Conservation (phyloP, 2,329 filamentous ascomycete genomes). For the Calonectria ilicicola region DNA sequence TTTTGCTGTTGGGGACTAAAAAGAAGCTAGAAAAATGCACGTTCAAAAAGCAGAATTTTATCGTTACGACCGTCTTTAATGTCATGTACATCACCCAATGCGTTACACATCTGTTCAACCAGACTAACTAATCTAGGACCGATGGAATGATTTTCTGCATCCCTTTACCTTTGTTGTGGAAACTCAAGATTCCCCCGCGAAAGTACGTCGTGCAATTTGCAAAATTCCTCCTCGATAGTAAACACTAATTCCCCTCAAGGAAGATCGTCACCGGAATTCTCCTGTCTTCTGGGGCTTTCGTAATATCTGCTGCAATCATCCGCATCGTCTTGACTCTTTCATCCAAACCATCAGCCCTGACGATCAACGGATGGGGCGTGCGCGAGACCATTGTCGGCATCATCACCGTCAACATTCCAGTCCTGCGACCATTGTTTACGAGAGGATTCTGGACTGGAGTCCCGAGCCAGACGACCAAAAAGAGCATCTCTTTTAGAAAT, state of each 20-base stretch:
- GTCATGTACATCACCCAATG: constrained; percentile 28
- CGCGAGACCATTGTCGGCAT: constrained; percentile 52
- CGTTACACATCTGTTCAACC: neutral
- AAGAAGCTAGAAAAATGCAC: constrained; percentile 22
- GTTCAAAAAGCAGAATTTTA: constrained; percentile 34
- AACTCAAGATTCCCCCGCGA: constrained; percentile 32
- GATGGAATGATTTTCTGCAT: constrained; percentile 33
- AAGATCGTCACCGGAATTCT: constrained; percentile 42
- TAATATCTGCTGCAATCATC: constrained; percentile 41
- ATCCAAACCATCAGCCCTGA: constrained; percentile 36
- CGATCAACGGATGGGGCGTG: constrained; percentile 42
- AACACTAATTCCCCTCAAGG: constrained; percentile 12
- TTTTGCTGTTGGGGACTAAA: neutral
- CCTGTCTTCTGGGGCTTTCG: constrained; percentile 41
- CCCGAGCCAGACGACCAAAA: neutral
- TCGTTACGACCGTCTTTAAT: constrained; percentile 35
- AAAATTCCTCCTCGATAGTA: too few species aligned
- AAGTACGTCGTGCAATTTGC: constrained; percentile 14
- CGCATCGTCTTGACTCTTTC: constrained; percentile 34
- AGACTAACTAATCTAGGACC: constrained; percentile 16
- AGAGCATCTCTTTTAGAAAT: constrained; percentile 7
- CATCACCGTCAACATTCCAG: constrained; percentile 49
- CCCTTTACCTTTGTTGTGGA: constrained; percentile 36
- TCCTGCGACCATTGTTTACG: constrained; percentile 28
- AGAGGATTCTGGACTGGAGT: constrained; percentile 22